Evolutionary conservation across 2,329 filamentous ascomycete genomes (phyloP).

Genomic region (Escovopsis weberi): DNA sequence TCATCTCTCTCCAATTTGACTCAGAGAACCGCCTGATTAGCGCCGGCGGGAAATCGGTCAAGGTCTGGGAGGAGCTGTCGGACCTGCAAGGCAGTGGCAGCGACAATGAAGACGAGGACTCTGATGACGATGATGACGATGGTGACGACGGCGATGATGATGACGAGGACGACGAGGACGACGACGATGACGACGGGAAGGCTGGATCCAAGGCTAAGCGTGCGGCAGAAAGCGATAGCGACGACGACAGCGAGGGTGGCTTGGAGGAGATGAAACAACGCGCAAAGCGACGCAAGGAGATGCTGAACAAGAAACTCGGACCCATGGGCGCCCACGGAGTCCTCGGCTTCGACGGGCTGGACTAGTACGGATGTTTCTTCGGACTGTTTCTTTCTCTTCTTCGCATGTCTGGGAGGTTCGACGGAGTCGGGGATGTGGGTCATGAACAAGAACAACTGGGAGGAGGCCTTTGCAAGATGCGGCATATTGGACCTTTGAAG

Average conservation of each 20-base stretch:
- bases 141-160: conserved; percentile 29
- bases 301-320: conserved; percentile 28
- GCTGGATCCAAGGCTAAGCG: conserved; percentile 11
- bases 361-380: conserved; percentile 14
- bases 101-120: conserved; percentile 25
- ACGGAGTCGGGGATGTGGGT: background rate
- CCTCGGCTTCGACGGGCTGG: conserved; percentile 33
- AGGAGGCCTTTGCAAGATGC: too few species aligned
- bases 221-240: conserved; percentile 10
- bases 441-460: too few species aligned
- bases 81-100: conserved; percentile 29
- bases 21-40: conserved; percentile 75
- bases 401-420: background rate
- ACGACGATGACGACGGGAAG: conserved; percentile 23
- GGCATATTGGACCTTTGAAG: too few species aligned
- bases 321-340: conserved; percentile 37
- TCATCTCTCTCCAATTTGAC: conserved; percentile 72
- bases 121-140: conserved; percentile 20
- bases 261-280: conserved; percentile 28
- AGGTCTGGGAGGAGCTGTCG: conserved; percentile 82
- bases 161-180: conserved; percentile 22
- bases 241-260: conserved; percentile 15
- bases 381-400: background rate
- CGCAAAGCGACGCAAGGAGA: conserved; percentile 29
- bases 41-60: conserved; percentile 72